Conservation (phyloP, 169 alveolate species). For the Eimeria falciformis region DNA sequence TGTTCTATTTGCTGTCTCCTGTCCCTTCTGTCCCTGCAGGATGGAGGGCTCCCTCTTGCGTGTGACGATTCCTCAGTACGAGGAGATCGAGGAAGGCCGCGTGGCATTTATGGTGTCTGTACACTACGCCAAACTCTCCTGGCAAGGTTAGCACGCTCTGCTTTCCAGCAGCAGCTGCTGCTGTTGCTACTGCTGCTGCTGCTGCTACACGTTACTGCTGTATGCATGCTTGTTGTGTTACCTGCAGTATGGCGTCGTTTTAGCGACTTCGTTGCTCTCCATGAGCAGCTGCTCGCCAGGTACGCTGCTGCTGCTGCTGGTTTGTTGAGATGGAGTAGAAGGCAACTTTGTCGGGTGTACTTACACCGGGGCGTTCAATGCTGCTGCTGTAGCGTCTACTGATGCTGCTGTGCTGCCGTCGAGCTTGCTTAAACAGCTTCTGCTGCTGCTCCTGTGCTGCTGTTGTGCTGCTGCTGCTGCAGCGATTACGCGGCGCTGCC, state of each 20-base stretch:
- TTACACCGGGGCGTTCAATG: no score
- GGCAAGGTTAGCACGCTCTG: slow-evolving; percentile 52
- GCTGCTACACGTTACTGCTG: slow-evolving; percentile 14
- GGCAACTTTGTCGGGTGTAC: no score
- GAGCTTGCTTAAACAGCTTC: background rate
- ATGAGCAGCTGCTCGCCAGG: slow-evolving; percentile 21
- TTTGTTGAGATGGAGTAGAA: background rate
- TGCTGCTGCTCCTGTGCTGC: slow-evolving; percentile 13
- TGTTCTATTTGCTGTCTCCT: background rate
- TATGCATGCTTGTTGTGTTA: background rate
- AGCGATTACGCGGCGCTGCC: slow-evolving; percentile 26
- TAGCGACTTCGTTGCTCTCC: slow-evolving; percentile 28
- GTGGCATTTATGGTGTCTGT: slow-evolving; percentile 15
- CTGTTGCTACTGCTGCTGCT: slow-evolving; percentile 42
- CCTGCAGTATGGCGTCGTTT: slow-evolving; percentile 29
- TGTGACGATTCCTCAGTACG: slow-evolving; percentile 57
- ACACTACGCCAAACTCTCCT: slow-evolving; percentile 62
- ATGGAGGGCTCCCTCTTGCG: slow-evolving; percentile 55
- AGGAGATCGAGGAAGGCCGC: slow-evolving; percentile 59
- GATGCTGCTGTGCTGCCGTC: background rate
- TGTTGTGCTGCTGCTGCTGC: slow-evolving; percentile 23
- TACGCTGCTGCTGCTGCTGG: background rate
- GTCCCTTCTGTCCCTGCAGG: background rate
- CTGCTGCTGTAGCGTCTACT: slow-evolving; percentile 9
- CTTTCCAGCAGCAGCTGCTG: background rate